Evolutionary conservation across 1,284 basidiomycete genomes (phyloP).

Genomic region (Cryptococcus sp.): DNA sequence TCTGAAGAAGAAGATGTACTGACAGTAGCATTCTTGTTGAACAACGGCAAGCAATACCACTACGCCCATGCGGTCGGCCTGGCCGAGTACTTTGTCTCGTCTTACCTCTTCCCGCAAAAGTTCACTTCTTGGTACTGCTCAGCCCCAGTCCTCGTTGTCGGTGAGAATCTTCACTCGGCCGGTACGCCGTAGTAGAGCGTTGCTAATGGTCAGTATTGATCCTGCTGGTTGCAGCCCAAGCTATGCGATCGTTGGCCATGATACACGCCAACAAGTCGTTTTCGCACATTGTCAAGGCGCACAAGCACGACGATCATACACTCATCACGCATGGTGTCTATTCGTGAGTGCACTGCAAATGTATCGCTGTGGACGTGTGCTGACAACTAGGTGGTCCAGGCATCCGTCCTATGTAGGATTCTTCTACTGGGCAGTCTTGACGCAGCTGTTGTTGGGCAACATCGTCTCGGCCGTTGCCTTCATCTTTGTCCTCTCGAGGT

Average conservation of each 20-base stretch:
- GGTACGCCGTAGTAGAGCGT: background rate
- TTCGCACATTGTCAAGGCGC: slow-evolving; percentile 70
- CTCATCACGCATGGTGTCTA: slow-evolving; percentile 84
- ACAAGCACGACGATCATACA: slow-evolving; percentile 66
- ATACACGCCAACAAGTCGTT: slow-evolving; percentile 90
- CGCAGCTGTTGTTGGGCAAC: slow-evolving; percentile 89
- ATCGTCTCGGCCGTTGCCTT: slow-evolving; percentile 54
- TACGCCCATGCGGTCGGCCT: slow-evolving; percentile 74
- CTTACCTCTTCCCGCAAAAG: slow-evolving; percentile 55
- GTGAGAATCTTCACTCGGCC: slow-evolving; percentile 10
- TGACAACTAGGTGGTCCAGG: slow-evolving; percentile 63
- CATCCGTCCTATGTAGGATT: slow-evolving; percentile 98
- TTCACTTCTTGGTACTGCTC: slow-evolving; percentile 18
- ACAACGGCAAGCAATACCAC: slow-evolving; percentile 84
- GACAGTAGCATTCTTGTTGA: slow-evolving; percentile 78
- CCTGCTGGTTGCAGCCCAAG: slow-evolving; percentile 66
- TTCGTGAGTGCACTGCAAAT: slow-evolving; percentile 52
- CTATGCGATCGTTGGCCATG: slow-evolving; percentile 83
- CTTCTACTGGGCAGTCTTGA: slow-evolving; percentile 87
- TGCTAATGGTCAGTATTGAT: slow-evolving; percentile 16
- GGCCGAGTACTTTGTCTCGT: slow-evolving; percentile 68
- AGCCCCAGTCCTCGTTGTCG: slow-evolving; percentile 43
- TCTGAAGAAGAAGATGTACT: background rate
- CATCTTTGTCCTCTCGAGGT: slow-evolving; percentile 64
- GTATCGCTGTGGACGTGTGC: background rate